These are phyloP conservation scores for Claviceps spartinae DNA, from an alignment of 2,329 filamentous ascomycete species.

Conservation along the genomic window DNA sequence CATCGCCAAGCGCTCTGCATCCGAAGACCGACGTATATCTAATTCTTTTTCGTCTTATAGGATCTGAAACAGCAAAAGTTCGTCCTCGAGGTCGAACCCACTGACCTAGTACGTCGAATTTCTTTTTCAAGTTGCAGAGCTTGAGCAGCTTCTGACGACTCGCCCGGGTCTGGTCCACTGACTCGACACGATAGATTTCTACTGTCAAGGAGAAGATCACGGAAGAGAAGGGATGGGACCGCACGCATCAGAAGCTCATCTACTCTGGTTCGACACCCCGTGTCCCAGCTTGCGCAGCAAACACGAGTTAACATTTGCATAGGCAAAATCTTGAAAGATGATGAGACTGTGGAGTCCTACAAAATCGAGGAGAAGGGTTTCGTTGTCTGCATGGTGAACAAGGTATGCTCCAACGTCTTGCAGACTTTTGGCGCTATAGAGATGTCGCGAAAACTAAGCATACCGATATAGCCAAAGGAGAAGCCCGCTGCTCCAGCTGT, in stretches of 20 bases:
- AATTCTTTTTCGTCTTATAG: slow-evolving; percentile 29
- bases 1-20: neutral
- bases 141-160: slow-evolving; percentile 3
- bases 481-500: slow-evolving; percentile 45
- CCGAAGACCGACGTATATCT: neutral
- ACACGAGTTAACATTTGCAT: slow-evolving; percentile 12
- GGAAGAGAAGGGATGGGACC: slow-evolving; percentile 87
- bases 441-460: neutral
- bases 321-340: slow-evolving; percentile 99
- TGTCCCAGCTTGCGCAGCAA: neutral
- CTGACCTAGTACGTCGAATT: slow-evolving; percentile 63
- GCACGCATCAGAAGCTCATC: slow-evolving; percentile 85
- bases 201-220: slow-evolving; percentile 87
- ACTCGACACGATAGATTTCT: slow-evolving; percentile 48
- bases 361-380: slow-evolving; percentile 99
- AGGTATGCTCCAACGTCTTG: slow-evolving; percentile 44
- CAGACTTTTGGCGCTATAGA: neutral
- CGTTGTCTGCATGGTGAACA: slow-evolving; percentile 95
- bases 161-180: slow-evolving; percentile 8
- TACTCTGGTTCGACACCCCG: slow-evolving; percentile 63
- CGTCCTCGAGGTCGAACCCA: slow-evolving; percentile 83
- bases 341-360: slow-evolving; percentile 90
- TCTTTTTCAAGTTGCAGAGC: slow-evolving; percentile 11
- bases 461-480: slow-evolving; percentile 35
- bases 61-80: slow-evolving; percentile 99